Base-by-base conservation (phyloP, 148 eudicot genomes). In the Rhododendron griersonianum region DNA sequence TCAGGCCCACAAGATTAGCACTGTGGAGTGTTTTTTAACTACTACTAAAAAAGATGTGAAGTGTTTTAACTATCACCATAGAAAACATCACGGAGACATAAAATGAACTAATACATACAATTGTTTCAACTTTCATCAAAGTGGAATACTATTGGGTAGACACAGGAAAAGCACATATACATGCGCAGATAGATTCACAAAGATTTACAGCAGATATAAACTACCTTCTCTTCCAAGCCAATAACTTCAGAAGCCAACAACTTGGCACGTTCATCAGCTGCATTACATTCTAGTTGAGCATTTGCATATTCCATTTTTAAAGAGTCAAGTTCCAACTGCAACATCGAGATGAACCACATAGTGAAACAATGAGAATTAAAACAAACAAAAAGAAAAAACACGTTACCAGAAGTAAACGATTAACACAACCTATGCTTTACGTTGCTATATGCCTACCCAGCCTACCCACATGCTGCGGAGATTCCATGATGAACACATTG, bases 181-280 rank as follows among this genome's bases (percentile, higher is more conserved):
- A 69, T 28, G 18, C 18, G 14, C 37, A 69, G 14, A 28, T 28
- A 69, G 16, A 69, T 13, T 47, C 15, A 83, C 14, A 19, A 21
- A 67, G 14, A 13, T 47, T 48, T 47, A 87, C 78, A 81, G 63
- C 18, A 61, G 61, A 45, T 3, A 78, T 19, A 80, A 47, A 47
- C 23, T 91, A 94, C 99, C 99, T 97, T 97, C 93, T 97, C 99
- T 91, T 97, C 99, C 90, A 97, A 92, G 65, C 90, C 95, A 89
- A 97, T 95, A 89, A 97, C 98, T 91, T 97, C 99, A 88, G 98
- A 93, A 89, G 99, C 99, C 91, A 97, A 89, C 85, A 97, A 92
- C 88, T 93, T 97, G 84, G 98, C 95, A 80, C 99, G 99, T 85
- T 97, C 98, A 91, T 97, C 99, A 84, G 99, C 98, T 61, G 99